Evolutionary conservation across 345 rosid species (phyloP).

Genomic region (Pistacia atlantica): DNA sequence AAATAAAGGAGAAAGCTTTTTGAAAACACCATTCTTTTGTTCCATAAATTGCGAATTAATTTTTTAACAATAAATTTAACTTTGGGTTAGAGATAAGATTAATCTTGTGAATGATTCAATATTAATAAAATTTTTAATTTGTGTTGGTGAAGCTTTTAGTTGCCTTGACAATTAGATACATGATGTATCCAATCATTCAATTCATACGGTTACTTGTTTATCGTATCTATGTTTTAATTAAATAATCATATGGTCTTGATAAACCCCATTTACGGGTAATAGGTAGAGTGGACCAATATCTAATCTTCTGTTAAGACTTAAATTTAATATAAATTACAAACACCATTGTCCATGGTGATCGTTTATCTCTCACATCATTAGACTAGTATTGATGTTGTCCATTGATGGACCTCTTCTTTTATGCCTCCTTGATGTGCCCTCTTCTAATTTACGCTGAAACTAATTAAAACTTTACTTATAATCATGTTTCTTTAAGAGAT

Average conservation of each 20-base stretch:
- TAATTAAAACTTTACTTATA: no score
- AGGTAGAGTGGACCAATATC: slow-evolving; percentile 11
- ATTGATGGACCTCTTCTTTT: background rate
- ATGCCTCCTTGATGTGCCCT: no score
- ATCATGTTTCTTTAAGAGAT: no score
- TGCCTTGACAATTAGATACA: background rate
- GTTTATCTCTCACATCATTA: background rate
- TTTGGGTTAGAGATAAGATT: background rate
- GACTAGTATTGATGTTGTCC: no score
- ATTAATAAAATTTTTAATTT: background rate
- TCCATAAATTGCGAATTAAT: background rate
- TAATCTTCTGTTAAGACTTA: slow-evolving; percentile 17
- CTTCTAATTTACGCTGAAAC: no score
- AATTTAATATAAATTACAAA: background rate
- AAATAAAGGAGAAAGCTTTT: background rate
- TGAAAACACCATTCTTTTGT: slow-evolving; percentile 10
- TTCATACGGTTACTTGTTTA: slow-evolving; percentile 21
- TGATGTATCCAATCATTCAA: background rate
- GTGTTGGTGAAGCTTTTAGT: slow-evolving; percentile 12
- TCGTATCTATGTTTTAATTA: background rate
- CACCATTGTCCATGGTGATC: background rate
- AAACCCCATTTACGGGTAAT: slow-evolving; percentile 20
- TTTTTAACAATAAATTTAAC: background rate
- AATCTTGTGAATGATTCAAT: background rate
- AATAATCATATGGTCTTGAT: background rate